Evolutionary conservation across 192 early-diverging fungal species (phyloP), one percentile per base, ranked within the genome.

Genomic region (Entophlyctis helioformis): DNA sequence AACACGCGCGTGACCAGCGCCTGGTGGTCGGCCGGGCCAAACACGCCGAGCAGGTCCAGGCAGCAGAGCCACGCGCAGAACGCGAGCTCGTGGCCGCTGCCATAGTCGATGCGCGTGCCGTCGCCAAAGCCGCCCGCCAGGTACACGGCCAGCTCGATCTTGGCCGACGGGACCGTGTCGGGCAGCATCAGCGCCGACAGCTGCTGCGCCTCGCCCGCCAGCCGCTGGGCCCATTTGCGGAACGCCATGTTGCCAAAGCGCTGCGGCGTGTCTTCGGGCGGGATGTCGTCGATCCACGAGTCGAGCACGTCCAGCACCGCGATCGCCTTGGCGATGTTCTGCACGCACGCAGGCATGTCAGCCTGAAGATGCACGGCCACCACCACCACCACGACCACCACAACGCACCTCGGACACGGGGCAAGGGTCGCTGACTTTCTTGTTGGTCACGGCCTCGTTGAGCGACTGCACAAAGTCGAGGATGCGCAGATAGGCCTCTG

Each of bases 171-270:
- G n/a, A n/a, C n/a, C n/a, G n/a, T n/a, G n/a, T n/a, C n/a, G n/a
- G n/a, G n/a, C n/a, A n/a, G n/a, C n/a, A n/a, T n/a, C n/a, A n/a
- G n/a, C n/a, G n/a, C n/a, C n/a, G n/a, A n/a, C n/a, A n/a, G n/a
- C n/a, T n/a, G n/a, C n/a, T n/a, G n/a, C n/a, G n/a, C n/a, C n/a
- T n/a, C n/a, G n/a, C n/a, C n/a, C 42, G 69, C 57, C 18, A 88
- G 44, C 32, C 71, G 56, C 3, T 62, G 59, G n/a, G 75, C 44
- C 78, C 87, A 97, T 1, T 47, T 56, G n/a, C 84, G 75, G 62
- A 96, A 98, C 0, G 91, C 81, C 42, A 71, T 81, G 71, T 96
- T 96, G 0, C 95, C 95, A 54, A 95, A 98, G 21, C 95, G 71
- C 58, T 83, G 78, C 5, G 78, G 67, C 22, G 76, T 60, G 13